phyloP scores from a whole-genome alignment of 495 filamentous ascomycete genomes.

The Stereocaulon alpinum region DNA sequence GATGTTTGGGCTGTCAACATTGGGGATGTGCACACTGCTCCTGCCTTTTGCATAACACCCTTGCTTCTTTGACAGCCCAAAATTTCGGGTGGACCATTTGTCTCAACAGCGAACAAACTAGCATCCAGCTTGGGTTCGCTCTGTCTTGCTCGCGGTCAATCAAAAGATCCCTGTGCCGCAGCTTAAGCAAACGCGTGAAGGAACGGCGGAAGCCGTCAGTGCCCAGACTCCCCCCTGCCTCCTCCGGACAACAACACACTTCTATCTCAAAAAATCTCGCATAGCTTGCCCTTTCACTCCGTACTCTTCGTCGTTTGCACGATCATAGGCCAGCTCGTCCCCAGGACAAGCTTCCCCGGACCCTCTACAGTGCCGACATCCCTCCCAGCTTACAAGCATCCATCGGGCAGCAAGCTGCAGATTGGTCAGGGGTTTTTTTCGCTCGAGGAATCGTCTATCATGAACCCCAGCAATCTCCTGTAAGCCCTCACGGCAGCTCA shows the following conservation, averaged over 20 bases:
- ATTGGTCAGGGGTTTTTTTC: neutral
- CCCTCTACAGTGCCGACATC: neutral
- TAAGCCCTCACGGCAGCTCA: neutral
- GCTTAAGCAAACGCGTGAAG: slow-evolving; percentile 1
- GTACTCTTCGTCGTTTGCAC: neutral
- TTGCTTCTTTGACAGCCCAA: neutral
- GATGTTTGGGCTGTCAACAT: slow-evolving; percentile 1
- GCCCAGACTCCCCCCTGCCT: neutral
- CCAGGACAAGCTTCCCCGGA: neutral
- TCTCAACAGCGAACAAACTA: neutral
- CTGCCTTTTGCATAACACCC: slow-evolving; percentile 4
- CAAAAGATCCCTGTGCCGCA: neutral
- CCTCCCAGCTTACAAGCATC: neutral
- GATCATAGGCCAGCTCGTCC: neutral
- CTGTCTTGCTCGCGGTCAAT: neutral
- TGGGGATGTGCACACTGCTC: neutral
- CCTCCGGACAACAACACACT: neutral
- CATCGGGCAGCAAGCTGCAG: neutral
- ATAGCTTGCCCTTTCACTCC: neutral
- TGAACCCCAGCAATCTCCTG: neutral
- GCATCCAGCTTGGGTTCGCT: neutral
- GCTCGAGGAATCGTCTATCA: neutral
- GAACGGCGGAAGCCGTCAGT: neutral
- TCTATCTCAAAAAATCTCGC: neutral
- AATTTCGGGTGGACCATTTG: neutral